Conservation (phyloP, 352 stramenopile species). For the Pythium aquatile region DNA sequence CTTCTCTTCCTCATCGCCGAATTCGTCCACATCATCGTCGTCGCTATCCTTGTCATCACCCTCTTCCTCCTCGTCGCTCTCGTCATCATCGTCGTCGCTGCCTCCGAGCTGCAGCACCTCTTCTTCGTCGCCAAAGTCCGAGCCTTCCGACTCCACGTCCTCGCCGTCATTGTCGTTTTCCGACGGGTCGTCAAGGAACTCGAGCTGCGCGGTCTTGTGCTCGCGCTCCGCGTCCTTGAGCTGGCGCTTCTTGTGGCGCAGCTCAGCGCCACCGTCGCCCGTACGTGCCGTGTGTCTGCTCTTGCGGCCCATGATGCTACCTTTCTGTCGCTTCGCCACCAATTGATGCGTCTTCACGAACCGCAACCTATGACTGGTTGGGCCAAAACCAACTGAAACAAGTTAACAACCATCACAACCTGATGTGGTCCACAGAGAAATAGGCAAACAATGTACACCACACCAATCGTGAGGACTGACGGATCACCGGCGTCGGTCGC, state of each 20-base stretch:
- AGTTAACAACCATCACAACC: background rate
- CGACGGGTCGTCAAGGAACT: constrained; percentile 84
- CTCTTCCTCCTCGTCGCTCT: constrained; percentile 44
- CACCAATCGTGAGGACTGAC: constrained; percentile 1
- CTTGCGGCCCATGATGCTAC: constrained; percentile 62
- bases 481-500: constrained; percentile 8
- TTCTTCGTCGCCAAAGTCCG: constrained; percentile 53
- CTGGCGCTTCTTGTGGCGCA: constrained; percentile 66
- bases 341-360: constrained; percentile 21
- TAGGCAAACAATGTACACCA: constrained; percentile 11
- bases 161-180: constrained; percentile 67
- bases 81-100: constrained; percentile 39
- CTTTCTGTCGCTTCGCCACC: constrained; percentile 17
- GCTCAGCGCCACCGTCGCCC: constrained; percentile 71
- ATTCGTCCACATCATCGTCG: constrained; percentile 49
- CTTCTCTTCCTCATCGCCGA: too few species aligned
- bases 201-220: constrained; percentile 69
- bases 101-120: constrained; percentile 68
- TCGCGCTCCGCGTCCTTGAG: constrained; percentile 54
- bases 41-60: constrained; percentile 30
- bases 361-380: constrained; percentile 32
- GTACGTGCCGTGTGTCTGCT: constrained; percentile 66
- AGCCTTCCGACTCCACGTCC: constrained; percentile 55
- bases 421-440: constrained; percentile 20
- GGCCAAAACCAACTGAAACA: constrained; percentile 21